Conservation (phyloP, 176 grass and related monocot species). For the Secale cereale region DNA sequence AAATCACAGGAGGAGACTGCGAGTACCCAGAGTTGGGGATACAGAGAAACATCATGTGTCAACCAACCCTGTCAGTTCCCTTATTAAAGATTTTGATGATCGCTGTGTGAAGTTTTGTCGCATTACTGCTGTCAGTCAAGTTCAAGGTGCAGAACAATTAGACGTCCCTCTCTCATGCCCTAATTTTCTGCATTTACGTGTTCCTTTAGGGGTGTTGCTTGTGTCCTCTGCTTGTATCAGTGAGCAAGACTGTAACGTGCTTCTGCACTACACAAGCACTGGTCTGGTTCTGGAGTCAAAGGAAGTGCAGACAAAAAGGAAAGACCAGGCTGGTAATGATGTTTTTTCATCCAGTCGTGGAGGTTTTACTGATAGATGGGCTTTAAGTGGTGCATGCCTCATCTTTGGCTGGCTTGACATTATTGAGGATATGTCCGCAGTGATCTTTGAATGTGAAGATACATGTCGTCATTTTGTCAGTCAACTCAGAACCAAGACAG, state of each 20-base stretch:
- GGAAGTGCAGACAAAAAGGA: slow-evolving; percentile 26
- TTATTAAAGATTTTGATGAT: slow-evolving; percentile 51
- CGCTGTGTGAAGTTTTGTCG: slow-evolving; percentile 27
- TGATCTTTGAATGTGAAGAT: slow-evolving; percentile 65
- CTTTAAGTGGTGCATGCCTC: slow-evolving; percentile 48
- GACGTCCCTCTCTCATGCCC: slow-evolving; percentile 7
- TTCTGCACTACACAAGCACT: slow-evolving; percentile 59
- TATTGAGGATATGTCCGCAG: slow-evolving; percentile 57
- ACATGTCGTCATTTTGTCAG: slow-evolving; percentile 39
- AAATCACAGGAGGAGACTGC: slow-evolving; percentile 44
- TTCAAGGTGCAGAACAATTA: slow-evolving; percentile 17
- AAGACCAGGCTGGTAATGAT: slow-evolving; percentile 13
- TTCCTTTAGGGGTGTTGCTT: slow-evolving; percentile 72
- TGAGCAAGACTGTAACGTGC: slow-evolving; percentile 39
- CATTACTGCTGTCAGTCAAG: not conserved
- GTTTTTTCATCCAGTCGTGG: not conserved
- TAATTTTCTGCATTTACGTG: slow-evolving; percentile 50
- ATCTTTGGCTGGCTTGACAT: slow-evolving; percentile 63
- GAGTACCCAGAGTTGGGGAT: slow-evolving; percentile 15
- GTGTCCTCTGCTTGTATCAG: slow-evolving; percentile 39
- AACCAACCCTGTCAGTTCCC: slow-evolving; percentile 22
- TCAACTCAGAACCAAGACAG: slow-evolving; percentile 50
- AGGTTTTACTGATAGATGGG: slow-evolving; percentile 36
- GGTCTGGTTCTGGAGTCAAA: slow-evolving; percentile 42
- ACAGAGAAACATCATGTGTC: slow-evolving; percentile 24